Base-by-base conservation (phyloP, 208 protist species). In the Trypanosoma theileri region DNA sequence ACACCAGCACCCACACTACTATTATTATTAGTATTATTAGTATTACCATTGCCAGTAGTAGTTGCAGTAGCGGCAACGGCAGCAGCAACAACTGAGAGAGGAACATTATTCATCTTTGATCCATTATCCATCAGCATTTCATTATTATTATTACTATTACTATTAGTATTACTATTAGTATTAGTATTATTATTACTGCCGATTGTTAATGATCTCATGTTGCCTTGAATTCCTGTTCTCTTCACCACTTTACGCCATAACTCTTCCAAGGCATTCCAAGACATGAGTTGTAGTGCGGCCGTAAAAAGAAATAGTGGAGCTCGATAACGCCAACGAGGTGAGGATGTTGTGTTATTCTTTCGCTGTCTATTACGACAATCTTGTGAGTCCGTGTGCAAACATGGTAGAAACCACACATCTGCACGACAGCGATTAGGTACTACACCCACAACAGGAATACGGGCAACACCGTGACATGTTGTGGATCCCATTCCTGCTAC, bases 51-150 rank as follows among this genome's bases (percentile, higher is more conserved):
- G 14, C 65, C 79, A 84, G 86, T 58, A 70, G 71, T 88, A 93
- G 92, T 16, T 93, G 79, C 81, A 92, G 90, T 71, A 93, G 62
- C 53, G 87, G 87, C 11, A 79, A 72, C 24, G 87, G 81, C 0
- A 92, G 22, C 16, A 96, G 67, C 52, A 93, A 96, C 4, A 96
- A 74, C 26, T 87, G 87, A 0, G 84, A 51, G 41, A 19, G n/a
- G 17, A 54, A 56, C 6, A 45, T 45, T 45, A 45, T 45, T 45
- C 6, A 14, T 45, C 6, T 14, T 45, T 14, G 6, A 14, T 14
- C 12, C 12, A 45, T 45, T 45, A 45, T 45, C 12, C 6, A 45
- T 45, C 6, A 45, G 6, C 6, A 45, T 45, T 14, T 45, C 12
- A 48, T 48, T 48, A 48, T 48, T 48, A 48, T 48, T 48, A 48